These are phyloP conservation scores for Acanthamoeba castellanii DNA, from an alignment of 208 protist genomes.

Conservation along the genomic window DNA sequence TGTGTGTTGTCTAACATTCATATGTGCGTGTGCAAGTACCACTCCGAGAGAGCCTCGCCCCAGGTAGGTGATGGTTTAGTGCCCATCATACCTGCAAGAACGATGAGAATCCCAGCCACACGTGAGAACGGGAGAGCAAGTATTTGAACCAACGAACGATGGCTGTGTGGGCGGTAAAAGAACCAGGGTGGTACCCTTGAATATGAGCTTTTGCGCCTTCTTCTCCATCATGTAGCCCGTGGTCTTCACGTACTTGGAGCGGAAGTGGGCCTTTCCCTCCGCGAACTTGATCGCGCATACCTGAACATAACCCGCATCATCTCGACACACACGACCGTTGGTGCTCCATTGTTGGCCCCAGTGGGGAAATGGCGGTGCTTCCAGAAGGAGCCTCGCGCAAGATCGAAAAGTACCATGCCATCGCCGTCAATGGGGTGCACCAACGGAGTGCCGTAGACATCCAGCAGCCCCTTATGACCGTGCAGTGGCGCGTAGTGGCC, in stretches of 20 bases:
- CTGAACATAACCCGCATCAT: not conserved
- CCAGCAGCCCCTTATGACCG: not conserved
- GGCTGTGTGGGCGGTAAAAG: not conserved
- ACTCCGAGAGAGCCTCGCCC: slow-evolving; percentile 49
- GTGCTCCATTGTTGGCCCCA: not conserved
- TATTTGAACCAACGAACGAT: not conserved
- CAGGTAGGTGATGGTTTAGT: slow-evolving; percentile 21
- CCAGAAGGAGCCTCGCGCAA: no score
- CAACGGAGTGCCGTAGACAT: slow-evolving; percentile 75
- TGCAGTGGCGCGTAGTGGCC: not conserved
- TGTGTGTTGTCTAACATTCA: not conserved
- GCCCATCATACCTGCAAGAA: slow-evolving; percentile 76
- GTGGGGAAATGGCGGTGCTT: not conserved
- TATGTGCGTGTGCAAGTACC: not conserved
- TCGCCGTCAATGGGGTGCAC: slow-evolving; percentile 78
- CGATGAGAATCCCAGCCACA: not conserved
- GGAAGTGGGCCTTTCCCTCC: slow-evolving; percentile 73
- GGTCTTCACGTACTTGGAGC: slow-evolving; percentile 74
- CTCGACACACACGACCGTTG: not conserved
- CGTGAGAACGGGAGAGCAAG: not conserved
- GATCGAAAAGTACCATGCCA: slow-evolving; percentile 48
- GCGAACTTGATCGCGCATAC: slow-evolving; percentile 71
- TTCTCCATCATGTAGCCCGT: slow-evolving; percentile 62
- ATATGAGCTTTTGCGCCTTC: slow-evolving; percentile 66
- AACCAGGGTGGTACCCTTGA: not conserved